Conservation (phyloP, 768 basidiomycete species). For the Termitomyces sp. region DNA sequence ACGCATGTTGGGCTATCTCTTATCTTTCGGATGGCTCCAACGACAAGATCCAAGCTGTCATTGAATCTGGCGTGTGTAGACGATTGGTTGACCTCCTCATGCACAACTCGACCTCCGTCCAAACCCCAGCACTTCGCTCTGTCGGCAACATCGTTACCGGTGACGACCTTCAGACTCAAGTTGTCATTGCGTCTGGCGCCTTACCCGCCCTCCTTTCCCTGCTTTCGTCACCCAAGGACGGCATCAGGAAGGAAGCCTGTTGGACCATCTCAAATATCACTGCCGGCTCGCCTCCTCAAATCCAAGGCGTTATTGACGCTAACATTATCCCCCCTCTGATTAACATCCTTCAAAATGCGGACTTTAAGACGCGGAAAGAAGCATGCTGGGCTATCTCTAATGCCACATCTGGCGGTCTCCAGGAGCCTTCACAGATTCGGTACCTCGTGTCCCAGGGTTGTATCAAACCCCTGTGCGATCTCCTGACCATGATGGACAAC, state of each 20-base stretch:
- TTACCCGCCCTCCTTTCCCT: slow-evolving; percentile 91
- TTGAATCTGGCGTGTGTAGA: slow-evolving; percentile 96
- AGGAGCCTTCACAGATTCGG: slow-evolving; percentile 94
- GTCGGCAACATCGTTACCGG: slow-evolving; percentile 99
- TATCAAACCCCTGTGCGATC: slow-evolving; percentile 97
- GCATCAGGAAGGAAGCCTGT: slow-evolving; percentile 98
- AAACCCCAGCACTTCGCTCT: slow-evolving; percentile 96
- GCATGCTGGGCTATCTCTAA: slow-evolving; percentile 99
- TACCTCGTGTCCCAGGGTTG: slow-evolving; percentile 97
- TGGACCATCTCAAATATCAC: slow-evolving; percentile 99
- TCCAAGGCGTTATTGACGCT: slow-evolving; percentile 96
- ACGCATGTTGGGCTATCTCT: slow-evolving; percentile 99
- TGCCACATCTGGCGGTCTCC: slow-evolving; percentile 95
- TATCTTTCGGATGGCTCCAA: slow-evolving; percentile 98
- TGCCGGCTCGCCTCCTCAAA: slow-evolving; percentile 94
- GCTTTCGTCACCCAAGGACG: slow-evolving; percentile 95
- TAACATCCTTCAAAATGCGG: slow-evolving; percentile 95
- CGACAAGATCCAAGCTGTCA: slow-evolving; percentile 99
- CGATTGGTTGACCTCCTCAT: slow-evolving; percentile 96
- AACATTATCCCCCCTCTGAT: slow-evolving; percentile 97
- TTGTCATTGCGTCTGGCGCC: slow-evolving; percentile 96
- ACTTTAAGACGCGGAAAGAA: slow-evolving; percentile 99
- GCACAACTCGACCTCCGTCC: slow-evolving; percentile 92
- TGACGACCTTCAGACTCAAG: slow-evolving; percentile 98
- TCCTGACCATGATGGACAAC: slow-evolving; percentile 98